Conservation (phyloP, 768 basidiomycete species). For the Xanthoconium stramineum region DNA sequence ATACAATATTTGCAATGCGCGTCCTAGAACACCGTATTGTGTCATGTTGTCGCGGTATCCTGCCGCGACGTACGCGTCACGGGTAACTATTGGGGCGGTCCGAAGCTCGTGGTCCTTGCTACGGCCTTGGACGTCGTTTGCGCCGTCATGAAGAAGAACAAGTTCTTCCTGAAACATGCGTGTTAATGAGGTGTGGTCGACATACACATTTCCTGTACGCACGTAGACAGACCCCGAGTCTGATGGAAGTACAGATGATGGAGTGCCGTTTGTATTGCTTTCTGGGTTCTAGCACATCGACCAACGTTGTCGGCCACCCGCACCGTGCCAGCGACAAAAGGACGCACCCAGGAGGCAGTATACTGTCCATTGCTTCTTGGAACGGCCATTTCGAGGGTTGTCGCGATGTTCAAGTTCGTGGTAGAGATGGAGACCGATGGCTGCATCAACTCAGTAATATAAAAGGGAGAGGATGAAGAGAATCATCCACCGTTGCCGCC, state of each 20-base stretch:
- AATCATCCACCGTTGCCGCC: constrained; percentile 16
- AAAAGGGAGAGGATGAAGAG: constrained; percentile 1
- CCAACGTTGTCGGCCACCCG: neutral
- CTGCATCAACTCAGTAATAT: constrained; percentile 15
- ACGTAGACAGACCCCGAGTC: constrained; percentile 22
- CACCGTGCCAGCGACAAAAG: neutral
- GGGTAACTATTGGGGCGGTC: constrained; percentile 52
- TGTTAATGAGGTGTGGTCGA: neutral
- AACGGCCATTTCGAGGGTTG: constrained; percentile 15
- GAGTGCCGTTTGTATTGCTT: neutral
- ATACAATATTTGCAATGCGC: constrained; percentile 44
- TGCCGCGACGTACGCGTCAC: constrained; percentile 43
- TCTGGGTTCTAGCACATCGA: constrained; percentile 7
- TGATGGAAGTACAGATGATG: neutral
- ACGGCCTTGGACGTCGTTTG: constrained; percentile 17
- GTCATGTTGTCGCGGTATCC: constrained; percentile 33
- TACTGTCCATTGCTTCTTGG: constrained; percentile 2
- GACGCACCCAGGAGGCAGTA: constrained; percentile 8
- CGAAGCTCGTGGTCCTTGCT: constrained; percentile 32
- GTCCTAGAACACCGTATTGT: constrained; percentile 66
- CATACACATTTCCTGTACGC: constrained; percentile 6
- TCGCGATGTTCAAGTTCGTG: neutral
- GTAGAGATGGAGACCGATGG: neutral
- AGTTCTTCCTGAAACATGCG: constrained; percentile 28
- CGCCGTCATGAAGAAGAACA: constrained; percentile 27